Base-by-base conservation (phyloP, 2,329 filamentous ascomycete genomes). In the Colletotrichum abscissum region DNA sequence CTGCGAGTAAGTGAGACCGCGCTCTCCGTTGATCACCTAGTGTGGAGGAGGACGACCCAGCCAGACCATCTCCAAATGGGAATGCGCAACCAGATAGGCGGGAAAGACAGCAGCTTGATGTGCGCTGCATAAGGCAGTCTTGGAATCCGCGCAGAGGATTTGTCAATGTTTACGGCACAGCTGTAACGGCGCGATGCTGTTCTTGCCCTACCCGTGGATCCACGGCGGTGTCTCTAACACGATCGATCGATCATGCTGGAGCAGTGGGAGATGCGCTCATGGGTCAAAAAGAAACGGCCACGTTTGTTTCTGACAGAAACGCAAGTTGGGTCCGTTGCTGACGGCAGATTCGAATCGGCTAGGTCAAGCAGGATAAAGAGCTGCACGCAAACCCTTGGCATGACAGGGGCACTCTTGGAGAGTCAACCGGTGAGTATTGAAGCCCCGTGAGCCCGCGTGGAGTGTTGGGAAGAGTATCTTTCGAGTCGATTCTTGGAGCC, bases 341-440 rank as follows among this genome's bases (percentile, higher is more conserved):
- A 79, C 77, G 24, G 68, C 59, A 76, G 56, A 67, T 19, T 72
- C 46, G 57, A 67, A 72, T 56, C 74, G 60, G 63, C 59, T 73
- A 79, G 78, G 67, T 73, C 66, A 69, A 72, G 75, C 74, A 72
- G 62, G 62, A 75, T 66, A 74, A 52, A 74, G 72, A 58, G 67
- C 68, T 63, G 69, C 59, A 59, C 46, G 24, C 55, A 65, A 70
- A 63, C 30, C 73, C 77, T 80, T 80, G 78, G 78, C 77, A 78
- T 77, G 78, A 80, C 78, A 71, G 75, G 78, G 78, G 78, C 75
- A 72, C 72, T 73, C 74, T 73, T 76, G 63, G 76, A 78, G 76
- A 73, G 70, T 73, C 70, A 73, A 62, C 60, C 70, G 30, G 70
- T 73, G 24, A 73, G 70, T 73, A 12, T 64, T 46, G 30, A 65